A percentile compares a stretch with the other conserved stretches of the same genome.
phyloP scores from a whole-genome alignment of 2,329 filamentous ascomycete genomes.

The Botrytis fragariae region DNA sequence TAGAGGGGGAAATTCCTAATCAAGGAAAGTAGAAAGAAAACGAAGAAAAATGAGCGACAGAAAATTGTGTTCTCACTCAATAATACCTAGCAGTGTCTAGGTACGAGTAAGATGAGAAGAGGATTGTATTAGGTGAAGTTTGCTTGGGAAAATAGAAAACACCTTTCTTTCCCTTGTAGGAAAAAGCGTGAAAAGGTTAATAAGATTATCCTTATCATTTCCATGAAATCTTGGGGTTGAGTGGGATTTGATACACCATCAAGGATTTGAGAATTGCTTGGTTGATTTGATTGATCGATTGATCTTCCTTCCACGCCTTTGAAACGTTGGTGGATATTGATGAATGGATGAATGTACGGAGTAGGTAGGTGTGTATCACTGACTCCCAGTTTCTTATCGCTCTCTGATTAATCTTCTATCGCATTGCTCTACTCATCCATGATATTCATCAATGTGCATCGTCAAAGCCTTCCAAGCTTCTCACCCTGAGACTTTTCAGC shows the following conservation, averaged over 20 bases:
- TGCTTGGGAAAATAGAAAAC: neutral
- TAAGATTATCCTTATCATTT: neutral
- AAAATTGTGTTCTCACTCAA: neutral
- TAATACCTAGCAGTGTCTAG: neutral
- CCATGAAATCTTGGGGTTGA: neutral
- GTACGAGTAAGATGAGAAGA: neutral
- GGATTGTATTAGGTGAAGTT: neutral
- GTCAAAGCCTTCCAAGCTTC: neutral
- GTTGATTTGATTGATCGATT: neutral
- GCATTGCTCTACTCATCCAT: neutral
- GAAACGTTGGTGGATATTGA: no score
- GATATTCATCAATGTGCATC: neutral
- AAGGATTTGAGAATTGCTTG: neutral
- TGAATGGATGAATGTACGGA: no score
- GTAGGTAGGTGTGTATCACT: neutral
- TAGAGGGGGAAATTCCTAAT: slow-evolving; percentile 25
- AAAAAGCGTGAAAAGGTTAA: no score
- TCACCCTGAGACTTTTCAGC: neutral
- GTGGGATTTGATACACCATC: neutral
- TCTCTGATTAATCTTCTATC: neutral
- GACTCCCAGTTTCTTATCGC: neutral
- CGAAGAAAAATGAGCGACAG: neutral
- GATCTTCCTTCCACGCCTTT: no score
- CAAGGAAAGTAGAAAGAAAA: neutral
- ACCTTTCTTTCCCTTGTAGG: neutral